Conservation (phyloP, 2,329 filamentous ascomycete species). For the Ceratocystis huliohia region DNA sequence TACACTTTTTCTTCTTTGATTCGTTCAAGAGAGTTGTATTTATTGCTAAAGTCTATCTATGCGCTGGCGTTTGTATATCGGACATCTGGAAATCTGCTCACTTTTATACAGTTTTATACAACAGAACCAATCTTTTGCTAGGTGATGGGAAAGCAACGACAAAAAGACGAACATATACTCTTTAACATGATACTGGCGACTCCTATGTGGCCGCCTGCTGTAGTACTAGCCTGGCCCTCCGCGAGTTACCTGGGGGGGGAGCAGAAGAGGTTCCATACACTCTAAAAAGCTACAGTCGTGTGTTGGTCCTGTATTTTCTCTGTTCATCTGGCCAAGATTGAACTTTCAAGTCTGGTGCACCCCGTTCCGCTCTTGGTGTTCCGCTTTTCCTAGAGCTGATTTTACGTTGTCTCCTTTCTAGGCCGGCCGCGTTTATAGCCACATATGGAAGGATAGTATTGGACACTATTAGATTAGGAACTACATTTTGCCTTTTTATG, state of each 20-base stretch:
- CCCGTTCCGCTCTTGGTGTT: too few species aligned
- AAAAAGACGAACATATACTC: not conserved
- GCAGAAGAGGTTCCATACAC: not conserved
- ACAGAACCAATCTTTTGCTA: not conserved
- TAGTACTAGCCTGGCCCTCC: not conserved
- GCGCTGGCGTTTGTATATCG: not conserved
- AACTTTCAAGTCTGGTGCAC: too few species aligned
- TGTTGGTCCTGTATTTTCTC: not conserved
- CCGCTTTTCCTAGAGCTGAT: too few species aligned
- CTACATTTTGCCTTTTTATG: too few species aligned
- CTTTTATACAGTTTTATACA: not conserved
- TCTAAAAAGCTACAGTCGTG: not conserved
- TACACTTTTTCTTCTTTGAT: not conserved
- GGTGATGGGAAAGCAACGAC: not conserved
- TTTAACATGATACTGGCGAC: not conserved
- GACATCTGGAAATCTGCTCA: too few species aligned
- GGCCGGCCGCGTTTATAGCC: too few species aligned
- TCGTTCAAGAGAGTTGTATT: too few species aligned
- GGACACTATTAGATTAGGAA: not conserved
- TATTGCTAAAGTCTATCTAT: not conserved
- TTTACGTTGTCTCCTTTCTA: too few species aligned
- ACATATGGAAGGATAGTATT: not conserved
- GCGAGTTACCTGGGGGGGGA: not conserved
- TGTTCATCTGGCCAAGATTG: too few species aligned
- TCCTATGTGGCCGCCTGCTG: not conserved